Conservation (phyloP, 2,329 filamentous ascomycete genomes). For the Penicillium sp. region DNA sequence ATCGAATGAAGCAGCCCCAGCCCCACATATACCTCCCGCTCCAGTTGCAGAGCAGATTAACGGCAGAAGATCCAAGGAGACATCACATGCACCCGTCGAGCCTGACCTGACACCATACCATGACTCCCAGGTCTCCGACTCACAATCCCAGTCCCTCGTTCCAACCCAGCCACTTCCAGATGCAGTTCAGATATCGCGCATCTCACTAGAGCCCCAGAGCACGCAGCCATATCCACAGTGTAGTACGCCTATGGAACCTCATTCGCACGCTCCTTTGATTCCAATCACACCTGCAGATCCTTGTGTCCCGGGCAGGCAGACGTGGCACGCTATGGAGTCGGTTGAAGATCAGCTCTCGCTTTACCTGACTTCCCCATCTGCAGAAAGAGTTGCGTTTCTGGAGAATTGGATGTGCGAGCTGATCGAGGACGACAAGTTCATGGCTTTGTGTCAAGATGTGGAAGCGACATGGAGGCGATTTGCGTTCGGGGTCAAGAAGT, state of each 20-base stretch:
- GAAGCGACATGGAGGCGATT: constrained; percentile 42
- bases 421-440: constrained; percentile 42
- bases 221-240: constrained; percentile 1
- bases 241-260: too few relatives aligned
- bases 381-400: constrained; percentile 34
- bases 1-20: neutral
- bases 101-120: neutral
- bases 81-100: neutral
- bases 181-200: neutral
- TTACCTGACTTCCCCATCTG: constrained; percentile 31
- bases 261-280: too few relatives aligned
- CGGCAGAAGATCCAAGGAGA: neutral
- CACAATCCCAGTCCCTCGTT: constrained; percentile 7
- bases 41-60: neutral
- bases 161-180: constrained; percentile 11
- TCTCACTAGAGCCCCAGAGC: neutral
- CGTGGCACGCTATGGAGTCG: neutral
- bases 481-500: constrained; percentile 34
- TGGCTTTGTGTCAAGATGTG: constrained; percentile 41
- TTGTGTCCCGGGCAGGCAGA: too few relatives aligned
- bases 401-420: constrained; percentile 44
- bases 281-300: too few relatives aligned
- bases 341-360: constrained; percentile 28
- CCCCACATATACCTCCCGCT: neutral
- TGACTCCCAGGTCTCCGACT: constrained; percentile 7